Base-by-base conservation (phyloP, 1,139 yeast genomes). In the Arxiozyma heterogenica region DNA sequence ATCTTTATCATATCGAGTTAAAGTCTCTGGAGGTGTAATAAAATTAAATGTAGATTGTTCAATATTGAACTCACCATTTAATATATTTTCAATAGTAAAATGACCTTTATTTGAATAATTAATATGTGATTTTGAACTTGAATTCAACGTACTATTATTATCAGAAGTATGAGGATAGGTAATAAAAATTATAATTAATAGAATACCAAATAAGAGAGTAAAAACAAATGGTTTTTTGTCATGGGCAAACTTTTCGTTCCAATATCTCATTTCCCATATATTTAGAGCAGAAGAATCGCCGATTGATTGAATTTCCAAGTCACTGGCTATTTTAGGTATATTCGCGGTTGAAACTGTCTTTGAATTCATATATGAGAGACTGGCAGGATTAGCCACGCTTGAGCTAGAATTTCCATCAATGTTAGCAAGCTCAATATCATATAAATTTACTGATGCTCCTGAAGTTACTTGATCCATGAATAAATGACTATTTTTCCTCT, bases 11-110 rank as follows among this genome's bases (percentile, higher is more conserved):
- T 66, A 67, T 1, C 57, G 45, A 8, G 46, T 50, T 15, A 59
- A 49, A 0, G 51, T 48, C 7, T 45, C 58, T 41, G 74, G 68
- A 5, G 74, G 72, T 4, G 56, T 49, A 4, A 73, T 58, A 52
- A 73, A 73, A 20, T 60, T 58, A 41, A 71, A 61, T 1, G 64
- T 55, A 20, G 59, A 56, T 17, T 63, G 64, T 11, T 56, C 55
- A 12, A 57, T 53, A 21, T 54, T 46, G 52, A 69, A 68, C 1
- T 63, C 66, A 1, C 68, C 67, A 42, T 60, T 53, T 41, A 67
- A 55, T 1, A 67, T 61, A 41, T 59, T 56, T 8, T 63, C 63
- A 17, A 69, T 62, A 7, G 55, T 55, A 50, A 68, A 67, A 7
- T n/a, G 39, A 12, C n/a, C n/a, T 34, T 34, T 3, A 45, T 18